Evolutionary conservation across 2,329 filamentous ascomycete genomes (phyloP).

Genomic region (Colletotrichum musicola): DNA sequence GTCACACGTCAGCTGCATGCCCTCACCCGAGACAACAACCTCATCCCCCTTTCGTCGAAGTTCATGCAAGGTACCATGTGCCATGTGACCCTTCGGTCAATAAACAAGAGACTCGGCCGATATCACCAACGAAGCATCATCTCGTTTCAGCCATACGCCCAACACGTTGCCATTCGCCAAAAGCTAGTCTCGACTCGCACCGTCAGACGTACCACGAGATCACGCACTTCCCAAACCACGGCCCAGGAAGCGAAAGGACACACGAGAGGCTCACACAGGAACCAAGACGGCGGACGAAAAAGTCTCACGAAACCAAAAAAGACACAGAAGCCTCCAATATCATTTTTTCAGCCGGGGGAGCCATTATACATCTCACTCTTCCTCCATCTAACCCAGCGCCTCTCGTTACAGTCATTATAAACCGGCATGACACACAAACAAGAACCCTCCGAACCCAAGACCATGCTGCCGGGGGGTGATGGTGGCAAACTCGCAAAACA

Average conservation of each 20-base stretch:
- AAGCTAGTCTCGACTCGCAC: neutral
- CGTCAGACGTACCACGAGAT: neutral
- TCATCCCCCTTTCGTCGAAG: neutral
- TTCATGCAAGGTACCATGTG: conserved; percentile 24
- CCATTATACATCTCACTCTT: conserved; percentile 33
- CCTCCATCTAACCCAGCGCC: conserved; percentile 15
- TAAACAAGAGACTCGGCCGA: neutral
- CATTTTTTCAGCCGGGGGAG: conserved; percentile 5
- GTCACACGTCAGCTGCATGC: conserved; percentile 20
- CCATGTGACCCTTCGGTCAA: neutral
- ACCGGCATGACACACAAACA: conserved; percentile 32
- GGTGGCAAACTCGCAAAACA: no score
- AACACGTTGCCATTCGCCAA: neutral
- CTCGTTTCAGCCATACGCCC: neutral
- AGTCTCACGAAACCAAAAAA: neutral
- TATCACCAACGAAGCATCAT: neutral
- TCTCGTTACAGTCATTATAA: conserved; percentile 40
- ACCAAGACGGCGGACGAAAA: no score
- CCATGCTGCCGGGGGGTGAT: neutral
- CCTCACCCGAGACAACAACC: conserved; percentile 13
- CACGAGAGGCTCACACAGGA: neutral
- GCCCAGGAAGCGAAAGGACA: neutral
- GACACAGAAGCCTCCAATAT: conserved; percentile 9
- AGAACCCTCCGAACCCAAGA: conserved; percentile 1
- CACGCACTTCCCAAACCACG: neutral